Conservation (phyloP, 805 yeast genomes). For the Saturnispora gosingensis region DNA sequence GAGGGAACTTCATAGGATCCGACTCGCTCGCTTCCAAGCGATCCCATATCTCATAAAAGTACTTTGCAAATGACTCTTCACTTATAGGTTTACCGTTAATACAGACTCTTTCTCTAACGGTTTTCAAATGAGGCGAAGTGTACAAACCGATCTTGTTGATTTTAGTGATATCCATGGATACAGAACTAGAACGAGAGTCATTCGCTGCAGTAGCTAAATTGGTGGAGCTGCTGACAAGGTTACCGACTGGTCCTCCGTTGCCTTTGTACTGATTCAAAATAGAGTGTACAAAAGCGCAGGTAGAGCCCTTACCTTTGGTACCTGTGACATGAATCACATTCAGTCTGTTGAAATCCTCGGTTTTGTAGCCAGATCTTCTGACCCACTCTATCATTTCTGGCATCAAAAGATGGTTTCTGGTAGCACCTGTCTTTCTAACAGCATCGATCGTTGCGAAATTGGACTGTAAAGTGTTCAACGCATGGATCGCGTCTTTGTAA, state of each 20-base stretch:
- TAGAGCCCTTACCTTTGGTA: conserved; percentile 97
- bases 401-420: conserved; percentile 56
- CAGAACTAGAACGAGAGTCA: conserved; percentile 5
- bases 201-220: neutral
- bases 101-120: conserved; percentile 85
- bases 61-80: conserved; percentile 72
- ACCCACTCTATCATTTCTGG: conserved; percentile 84
- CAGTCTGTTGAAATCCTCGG: conserved; percentile 59
- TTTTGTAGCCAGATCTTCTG: conserved; percentile 56
- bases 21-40: conserved; percentile 45
- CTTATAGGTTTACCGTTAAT: conserved; percentile 80
- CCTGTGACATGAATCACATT: conserved; percentile 92
- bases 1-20: conserved; percentile 53
- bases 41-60: conserved; percentile 95
- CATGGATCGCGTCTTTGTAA: conserved; percentile 64
- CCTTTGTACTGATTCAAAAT: conserved; percentile 58
- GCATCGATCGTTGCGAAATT: conserved; percentile 88
- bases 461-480: conserved; percentile 81
- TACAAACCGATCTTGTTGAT: conserved; percentile 76
- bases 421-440: conserved; percentile 55
- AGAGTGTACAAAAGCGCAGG: conserved; percentile 87
- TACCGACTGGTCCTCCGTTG: neutral
- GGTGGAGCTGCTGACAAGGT: neutral
- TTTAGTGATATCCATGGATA: conserved; percentile 10
- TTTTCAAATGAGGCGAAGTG: conserved; percentile 90